Percentiles rank a stretch among this genome's conserved stretches.
These are phyloP conservation scores for Suhomyces sp. DNA, from an alignment of 805 yeast genomes.

Conservation along the genomic window DNA sequence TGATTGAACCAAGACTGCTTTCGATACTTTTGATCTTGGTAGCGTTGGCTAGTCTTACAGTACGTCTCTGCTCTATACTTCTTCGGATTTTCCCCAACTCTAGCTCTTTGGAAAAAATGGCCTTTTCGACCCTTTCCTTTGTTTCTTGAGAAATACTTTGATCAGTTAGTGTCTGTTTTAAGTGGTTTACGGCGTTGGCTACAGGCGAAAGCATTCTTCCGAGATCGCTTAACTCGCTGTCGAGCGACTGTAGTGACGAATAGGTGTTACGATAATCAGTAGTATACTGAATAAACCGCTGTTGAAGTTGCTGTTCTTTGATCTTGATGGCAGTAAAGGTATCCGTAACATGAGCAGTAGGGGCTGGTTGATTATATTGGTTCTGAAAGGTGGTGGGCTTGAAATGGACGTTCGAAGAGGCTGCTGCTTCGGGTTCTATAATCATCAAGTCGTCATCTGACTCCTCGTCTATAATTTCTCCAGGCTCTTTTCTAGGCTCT, in stretches of 20 bases:
- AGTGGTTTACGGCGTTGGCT: not conserved
- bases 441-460: slow-evolving; percentile 12
- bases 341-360: slow-evolving; percentile 8
- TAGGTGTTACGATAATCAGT: not conserved
- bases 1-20: not conserved
- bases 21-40: not conserved
- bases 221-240: not conserved
- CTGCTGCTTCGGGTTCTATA: slow-evolving; percentile 8
- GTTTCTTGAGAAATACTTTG: not conserved
- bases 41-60: not conserved
- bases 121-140: not conserved
- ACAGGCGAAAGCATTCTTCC: not conserved
- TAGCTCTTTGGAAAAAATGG: slow-evolving; percentile 1
- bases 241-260: not conserved
- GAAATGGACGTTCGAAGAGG: slow-evolving; percentile 7
- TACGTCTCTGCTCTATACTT: not conserved
- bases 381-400: slow-evolving; percentile 11
- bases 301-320: slow-evolving; percentile 5
- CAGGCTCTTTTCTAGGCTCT: not conserved
- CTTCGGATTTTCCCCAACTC: slow-evolving; percentile 2
- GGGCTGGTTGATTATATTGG: slow-evolving; percentile 8
- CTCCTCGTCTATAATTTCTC: not conserved
- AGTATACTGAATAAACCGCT: slow-evolving; percentile 2
- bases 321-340: slow-evolving; percentile 1
- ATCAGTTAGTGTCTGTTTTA: not conserved